phyloP scores from a whole-genome alignment of 176 grass and related monocot species.

The Oryza glaberrima region DNA sequence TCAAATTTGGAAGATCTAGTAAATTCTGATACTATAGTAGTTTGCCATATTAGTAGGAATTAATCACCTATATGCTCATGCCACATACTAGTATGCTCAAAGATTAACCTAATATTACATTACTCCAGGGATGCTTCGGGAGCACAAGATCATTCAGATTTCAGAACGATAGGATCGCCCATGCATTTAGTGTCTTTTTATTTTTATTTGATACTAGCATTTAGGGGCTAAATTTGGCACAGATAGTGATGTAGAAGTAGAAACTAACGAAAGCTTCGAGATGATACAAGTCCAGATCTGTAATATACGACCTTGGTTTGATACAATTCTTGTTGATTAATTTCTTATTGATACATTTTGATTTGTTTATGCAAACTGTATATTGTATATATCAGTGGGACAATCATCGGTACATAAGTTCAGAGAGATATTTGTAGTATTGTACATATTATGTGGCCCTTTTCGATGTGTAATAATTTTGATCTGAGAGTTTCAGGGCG shows the following conservation, averaged over 20 bases:
- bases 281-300: slow-evolving; percentile 14
- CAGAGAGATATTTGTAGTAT: too few relatives aligned
- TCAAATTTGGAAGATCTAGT: neutral
- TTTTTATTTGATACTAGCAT: neutral
- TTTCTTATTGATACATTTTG: slow-evolving; percentile 13
- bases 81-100: neutral
- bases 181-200: neutral
- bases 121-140: neutral
- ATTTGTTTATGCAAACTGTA: slow-evolving; percentile 29
- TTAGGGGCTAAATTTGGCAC: neutral
- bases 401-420: neutral
- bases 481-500: too few relatives aligned
- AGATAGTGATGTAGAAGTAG: slow-evolving; percentile 26
- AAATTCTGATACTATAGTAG: neutral
- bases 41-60: neutral
- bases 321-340: slow-evolving; percentile 11
- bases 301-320: neutral
- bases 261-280: slow-evolving; percentile 33
- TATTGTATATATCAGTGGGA: slow-evolving; percentile 16
- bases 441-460: too few relatives aligned
- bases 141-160: neutral
- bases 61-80: neutral
- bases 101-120: neutral
- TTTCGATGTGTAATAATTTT: too few relatives aligned
- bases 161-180: neutral